phyloP scores from a whole-genome alignment of 768 basidiomycete genomes.

The Kwoniella mangroviensis region DNA sequence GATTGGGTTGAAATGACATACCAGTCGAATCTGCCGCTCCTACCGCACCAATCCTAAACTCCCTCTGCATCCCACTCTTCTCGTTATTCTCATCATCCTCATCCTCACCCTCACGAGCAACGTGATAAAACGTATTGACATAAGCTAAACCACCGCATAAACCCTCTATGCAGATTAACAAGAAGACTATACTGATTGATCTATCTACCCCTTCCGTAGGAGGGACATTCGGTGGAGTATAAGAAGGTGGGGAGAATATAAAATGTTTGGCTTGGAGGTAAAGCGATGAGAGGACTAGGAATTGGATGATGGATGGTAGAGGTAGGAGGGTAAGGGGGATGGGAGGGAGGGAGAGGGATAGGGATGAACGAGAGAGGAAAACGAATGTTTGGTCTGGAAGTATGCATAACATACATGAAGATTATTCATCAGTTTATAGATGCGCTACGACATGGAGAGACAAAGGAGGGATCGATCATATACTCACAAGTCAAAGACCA shows the following conservation, averaged over 20 bases:
- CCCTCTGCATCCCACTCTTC: slow-evolving; percentile 58
- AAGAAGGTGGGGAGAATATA: slow-evolving; percentile 67
- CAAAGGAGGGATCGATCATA: not conserved
- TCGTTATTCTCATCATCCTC: slow-evolving; percentile 58
- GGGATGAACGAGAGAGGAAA: slow-evolving; percentile 88
- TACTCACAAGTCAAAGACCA: slow-evolving; percentile 62
- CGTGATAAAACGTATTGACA: slow-evolving; percentile 48
- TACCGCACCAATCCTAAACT: slow-evolving; percentile 51
- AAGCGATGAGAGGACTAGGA: slow-evolving; percentile 63
- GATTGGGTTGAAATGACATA: slow-evolving; percentile 20
- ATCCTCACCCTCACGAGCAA: slow-evolving; percentile 60
- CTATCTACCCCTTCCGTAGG: slow-evolving; percentile 57
- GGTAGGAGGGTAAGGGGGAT: slow-evolving; percentile 72
- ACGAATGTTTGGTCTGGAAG: slow-evolving; percentile 69
- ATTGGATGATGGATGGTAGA: slow-evolving; percentile 77
- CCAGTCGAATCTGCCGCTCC: slow-evolving; percentile 54
- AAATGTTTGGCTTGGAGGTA: slow-evolving; percentile 50
- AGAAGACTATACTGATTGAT: slow-evolving; percentile 70
- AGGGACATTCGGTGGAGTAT: slow-evolving; percentile 60
- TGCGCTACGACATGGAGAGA: not conserved
- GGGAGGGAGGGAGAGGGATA: slow-evolving; percentile 80
- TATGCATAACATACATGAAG: too few species aligned
- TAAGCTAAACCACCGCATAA: slow-evolving; percentile 91
- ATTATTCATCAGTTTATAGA: not conserved
- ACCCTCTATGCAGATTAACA: slow-evolving; percentile 83